These are phyloP conservation scores for Zalerion maritima DNA, from an alignment of 495 filamentous ascomycete genomes.

Conservation along the genomic window DNA sequence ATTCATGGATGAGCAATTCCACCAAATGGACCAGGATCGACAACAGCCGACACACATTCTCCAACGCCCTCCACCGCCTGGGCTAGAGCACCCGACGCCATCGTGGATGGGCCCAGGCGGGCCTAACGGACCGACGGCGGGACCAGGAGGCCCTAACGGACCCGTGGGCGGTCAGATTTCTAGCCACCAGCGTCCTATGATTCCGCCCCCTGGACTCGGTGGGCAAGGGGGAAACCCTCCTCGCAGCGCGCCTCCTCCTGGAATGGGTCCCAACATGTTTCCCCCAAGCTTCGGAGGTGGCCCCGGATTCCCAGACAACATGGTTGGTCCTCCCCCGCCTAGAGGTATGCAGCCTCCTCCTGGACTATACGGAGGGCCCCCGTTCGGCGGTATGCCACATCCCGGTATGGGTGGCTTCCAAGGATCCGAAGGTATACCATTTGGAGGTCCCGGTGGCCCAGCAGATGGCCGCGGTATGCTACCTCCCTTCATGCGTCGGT, in stretches of 20 bases:
- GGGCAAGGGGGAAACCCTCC: too few relatives aligned
- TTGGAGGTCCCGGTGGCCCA: slow-evolving; percentile 25
- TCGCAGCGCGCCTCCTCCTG: slow-evolving; percentile 26
- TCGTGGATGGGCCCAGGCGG: slow-evolving; percentile 24
- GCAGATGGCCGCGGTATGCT: slow-evolving; percentile 30
- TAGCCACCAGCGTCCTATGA: slow-evolving; percentile 30
- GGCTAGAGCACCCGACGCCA: slow-evolving; percentile 35
- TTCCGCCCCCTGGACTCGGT: slow-evolving; percentile 36
- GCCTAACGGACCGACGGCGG: slow-evolving; percentile 4
- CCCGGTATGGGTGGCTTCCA: slow-evolving; percentile 34
- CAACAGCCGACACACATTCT: slow-evolving; percentile 39
- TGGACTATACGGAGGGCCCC: slow-evolving; percentile 30
- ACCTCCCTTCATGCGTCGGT: too few relatives aligned
- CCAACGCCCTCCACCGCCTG: slow-evolving; percentile 36
- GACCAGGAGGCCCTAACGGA: slow-evolving; percentile 3
- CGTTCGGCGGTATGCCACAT: slow-evolving; percentile 25
- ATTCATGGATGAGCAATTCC: slow-evolving; percentile 30
- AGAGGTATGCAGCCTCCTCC: slow-evolving; percentile 30
- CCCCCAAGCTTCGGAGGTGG: slow-evolving; percentile 26
- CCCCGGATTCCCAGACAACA: slow-evolving; percentile 27
- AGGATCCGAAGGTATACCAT: slow-evolving; percentile 19
- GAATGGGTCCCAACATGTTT: slow-evolving; percentile 34
- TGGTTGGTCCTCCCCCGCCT: slow-evolving; percentile 21
- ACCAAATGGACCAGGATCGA: slow-evolving; percentile 24
- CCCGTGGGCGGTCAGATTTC: slow-evolving; percentile 18